Evolutionary conservation across 2,329 filamentous ascomycete species (phyloP), one percentile per base, ranked within the genome.

Genomic region (Phialophora tarda): DNA sequence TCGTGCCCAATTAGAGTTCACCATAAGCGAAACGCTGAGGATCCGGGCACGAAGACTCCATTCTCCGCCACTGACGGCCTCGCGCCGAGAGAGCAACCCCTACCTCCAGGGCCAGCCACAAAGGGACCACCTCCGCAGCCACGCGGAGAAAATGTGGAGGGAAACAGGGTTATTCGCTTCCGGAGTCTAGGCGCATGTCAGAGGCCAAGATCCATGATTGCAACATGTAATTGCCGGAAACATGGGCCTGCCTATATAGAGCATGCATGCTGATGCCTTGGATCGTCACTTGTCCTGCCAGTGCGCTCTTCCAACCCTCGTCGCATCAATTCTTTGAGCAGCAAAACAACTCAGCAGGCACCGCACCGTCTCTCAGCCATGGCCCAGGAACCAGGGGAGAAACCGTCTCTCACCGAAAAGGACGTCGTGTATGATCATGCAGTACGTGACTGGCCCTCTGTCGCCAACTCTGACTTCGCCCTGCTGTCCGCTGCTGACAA

Each of bases 101-200:
- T 8, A 17, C 24, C 17, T 30, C 21, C 24, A 28, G 26, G n/a
- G 23, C 2, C 26, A n/a, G 26, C 44, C 44, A 7, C 17, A 14
- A 11, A 48, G 10, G 47, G 23, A 38, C 24, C 11, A n/a, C 8
- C 53, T 32, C 28, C 41, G n/a, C 53, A 50, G 30, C 12, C 54
- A 48, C 62, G 53, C 54, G 54, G 53, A 64, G 53, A 58, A 38
- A 57, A 57, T 34, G 32, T 61, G 63, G 63, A 58, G 53, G 14
- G n/a, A 14, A 41, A 44, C 51, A 57, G 38, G 63, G 50, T 41
- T 56, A 3, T 55, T 62, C 63, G 58, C 51, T 56, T 61, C 50
- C 28, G 57, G 10, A 30, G 26, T 23, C 63, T 65, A 41, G 63
- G 63, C 63, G 30, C 58, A 65, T 65, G 63, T 65, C 63, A 65